Evolutionary conservation across 106 monocot genomes (phyloP), one percentile per base, ranked within the genome.

Genomic region (Dendrobium officinale): DNA sequence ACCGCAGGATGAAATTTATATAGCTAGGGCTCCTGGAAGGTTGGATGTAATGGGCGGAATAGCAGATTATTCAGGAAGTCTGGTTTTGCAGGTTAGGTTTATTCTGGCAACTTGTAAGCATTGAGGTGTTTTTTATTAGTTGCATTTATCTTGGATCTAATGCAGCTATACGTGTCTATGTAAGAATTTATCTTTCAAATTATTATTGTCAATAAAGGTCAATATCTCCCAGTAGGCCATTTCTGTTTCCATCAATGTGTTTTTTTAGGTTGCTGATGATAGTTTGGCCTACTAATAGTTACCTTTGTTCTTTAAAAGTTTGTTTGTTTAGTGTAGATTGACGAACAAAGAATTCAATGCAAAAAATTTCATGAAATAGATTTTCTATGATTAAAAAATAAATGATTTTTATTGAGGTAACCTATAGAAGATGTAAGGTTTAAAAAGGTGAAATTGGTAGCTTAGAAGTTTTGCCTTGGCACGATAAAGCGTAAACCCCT

Each of bases 11-110:
- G 95, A 99, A 58, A 90, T 99, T 83, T 99, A 84, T 93, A 88
- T 99, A 11, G 81, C 98, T 79, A 87, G 98, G 81, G 98, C 98
- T 80, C 98, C 98, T 79, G 98, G 98, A 80, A 89, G 98, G 77
- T 84, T 99, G 79, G 95, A 99, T 93, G 95, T 99, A 66, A 95
- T 99, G 98, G 98, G 98, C 78, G 98, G 98, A 75, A 95, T 99
- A 73, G 98, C 95, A 54, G 98, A 99, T 85, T 99, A 99, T 85
- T 99, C 98, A 74, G 98, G 98, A 85, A 93, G 95, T 81, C 91
- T 99, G 58, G 98, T 99, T 72, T 91, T 99, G 81, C 98, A 99
- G 91, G 98, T 99, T 42, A 58, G 79, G 44, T 73, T 79, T 20
- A 55, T 22, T 55, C 11, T 41, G 42, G 18, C 17, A 9, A 15